phyloP scores from a whole-genome alignment of 1,284 basidiomycete species.

The Tremellales sp. region DNA sequence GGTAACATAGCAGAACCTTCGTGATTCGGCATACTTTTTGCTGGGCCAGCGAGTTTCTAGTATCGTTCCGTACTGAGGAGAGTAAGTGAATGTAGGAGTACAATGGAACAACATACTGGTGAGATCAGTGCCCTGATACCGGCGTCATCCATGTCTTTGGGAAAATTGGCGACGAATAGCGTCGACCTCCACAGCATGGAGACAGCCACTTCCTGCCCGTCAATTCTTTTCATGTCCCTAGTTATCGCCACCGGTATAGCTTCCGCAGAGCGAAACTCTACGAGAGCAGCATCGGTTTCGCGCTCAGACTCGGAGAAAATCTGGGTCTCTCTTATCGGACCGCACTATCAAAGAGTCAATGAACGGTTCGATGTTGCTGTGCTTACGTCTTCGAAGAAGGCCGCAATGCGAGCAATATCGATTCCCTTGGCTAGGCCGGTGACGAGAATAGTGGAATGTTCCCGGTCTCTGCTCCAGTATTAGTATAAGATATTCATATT shows the following conservation, averaged over 20 bases:
- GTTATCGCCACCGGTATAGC: conserved; percentile 79
- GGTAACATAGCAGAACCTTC: conserved; percentile 94
- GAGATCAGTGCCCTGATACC: conserved; percentile 72
- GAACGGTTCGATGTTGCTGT: background rate
- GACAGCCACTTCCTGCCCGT: conserved; percentile 69
- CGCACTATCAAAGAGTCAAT: conserved; percentile 60
- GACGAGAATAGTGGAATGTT: conserved; percentile 89
- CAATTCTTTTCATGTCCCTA: conserved; percentile 84
- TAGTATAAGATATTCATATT: background rate
- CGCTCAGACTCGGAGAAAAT: conserved; percentile 45
- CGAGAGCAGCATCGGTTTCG: conserved; percentile 36
- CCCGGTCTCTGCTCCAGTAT: conserved; percentile 69
- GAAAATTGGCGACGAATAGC: conserved; percentile 94
- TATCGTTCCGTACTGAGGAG: conserved; percentile 71
- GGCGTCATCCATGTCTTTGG: conserved; percentile 75
- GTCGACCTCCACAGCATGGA: conserved; percentile 91
- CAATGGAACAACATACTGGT: conserved; percentile 54
- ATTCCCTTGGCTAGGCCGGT: conserved; percentile 61
- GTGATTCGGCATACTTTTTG: conserved; percentile 84
- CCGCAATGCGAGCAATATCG: conserved; percentile 62
- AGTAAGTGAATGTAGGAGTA: background rate
- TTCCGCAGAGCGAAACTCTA: conserved; percentile 52
- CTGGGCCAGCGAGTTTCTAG: conserved; percentile 98
- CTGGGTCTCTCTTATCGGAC: conserved; percentile 66
- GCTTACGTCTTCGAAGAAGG: conserved; percentile 80